These are phyloP conservation scores for Verticillium dahliae DNA, from an alignment of 2,329 filamentous ascomycete species.

Conservation along the genomic window DNA sequence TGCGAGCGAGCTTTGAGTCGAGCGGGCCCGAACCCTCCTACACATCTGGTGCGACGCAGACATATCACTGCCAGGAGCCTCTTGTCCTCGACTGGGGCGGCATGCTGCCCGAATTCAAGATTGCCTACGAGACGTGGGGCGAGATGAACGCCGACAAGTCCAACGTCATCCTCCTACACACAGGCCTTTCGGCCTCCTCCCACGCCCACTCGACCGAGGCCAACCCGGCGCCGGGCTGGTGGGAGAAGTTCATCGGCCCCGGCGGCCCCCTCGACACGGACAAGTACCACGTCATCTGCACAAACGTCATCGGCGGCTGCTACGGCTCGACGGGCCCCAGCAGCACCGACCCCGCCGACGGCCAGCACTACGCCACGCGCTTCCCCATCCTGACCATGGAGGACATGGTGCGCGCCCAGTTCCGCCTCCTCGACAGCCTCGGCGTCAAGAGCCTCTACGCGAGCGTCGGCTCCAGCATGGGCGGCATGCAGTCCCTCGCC, in stretches of 20 bases:
- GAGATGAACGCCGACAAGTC: constrained; percentile 69
- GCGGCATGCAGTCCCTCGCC: constrained; percentile 93
- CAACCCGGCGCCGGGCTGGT: constrained; percentile 91
- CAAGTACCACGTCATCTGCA: constrained; percentile 91
- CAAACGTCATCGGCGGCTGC: constrained; percentile 92
- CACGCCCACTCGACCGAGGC: constrained; percentile 87
- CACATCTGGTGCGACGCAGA: constrained; percentile 77
- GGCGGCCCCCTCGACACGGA: constrained; percentile 79
- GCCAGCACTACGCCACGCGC: constrained; percentile 81
- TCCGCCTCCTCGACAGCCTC: constrained; percentile 75
- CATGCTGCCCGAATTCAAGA: constrained; percentile 77
- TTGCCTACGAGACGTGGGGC: constrained; percentile 94
- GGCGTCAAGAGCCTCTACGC: constrained; percentile 77
- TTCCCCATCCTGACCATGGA: constrained; percentile 95
- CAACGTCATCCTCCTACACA: constrained; percentile 90
- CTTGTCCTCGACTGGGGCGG: constrained; percentile 92
- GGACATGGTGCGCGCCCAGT: constrained; percentile 97
- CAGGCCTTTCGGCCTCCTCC: constrained; percentile 91
- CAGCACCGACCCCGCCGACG: constrained; percentile 81
- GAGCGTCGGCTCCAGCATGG: constrained; percentile 94
- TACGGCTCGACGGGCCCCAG: constrained; percentile 91
- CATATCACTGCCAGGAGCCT: constrained; percentile 66
- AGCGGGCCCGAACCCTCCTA: constrained; percentile 91
- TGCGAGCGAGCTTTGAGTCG: constrained; percentile 60
- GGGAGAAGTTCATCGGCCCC: constrained; percentile 96